A percentile compares a stretch with the other conserved stretches of the same genome.
Evolutionary conservation across 2,329 filamentous ascomycete genomes (phyloP).

Genomic region (Zymoseptoria passerinii): DNA sequence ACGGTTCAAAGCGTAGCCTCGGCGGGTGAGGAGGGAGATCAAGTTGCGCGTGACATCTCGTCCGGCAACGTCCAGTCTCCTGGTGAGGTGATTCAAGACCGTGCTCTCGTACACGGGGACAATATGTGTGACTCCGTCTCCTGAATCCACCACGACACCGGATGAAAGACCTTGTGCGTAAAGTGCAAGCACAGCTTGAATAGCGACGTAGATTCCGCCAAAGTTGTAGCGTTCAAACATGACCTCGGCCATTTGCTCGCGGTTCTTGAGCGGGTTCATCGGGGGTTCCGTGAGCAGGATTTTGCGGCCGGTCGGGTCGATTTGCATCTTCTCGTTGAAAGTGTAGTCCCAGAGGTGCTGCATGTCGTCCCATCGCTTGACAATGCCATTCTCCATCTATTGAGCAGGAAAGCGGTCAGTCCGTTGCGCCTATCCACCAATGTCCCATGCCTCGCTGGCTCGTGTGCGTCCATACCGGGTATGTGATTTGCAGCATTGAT

Average conservation of each 20-base stretch:
- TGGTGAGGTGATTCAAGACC: conserved; percentile 92
- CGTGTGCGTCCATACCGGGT: conserved; percentile 55
- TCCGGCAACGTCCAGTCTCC: conserved; percentile 87
- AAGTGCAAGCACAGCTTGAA: conserved; percentile 89
- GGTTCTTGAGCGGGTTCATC: conserved; percentile 94
- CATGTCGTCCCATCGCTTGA: conserved; percentile 99
- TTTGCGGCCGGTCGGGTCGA: conserved; percentile 86
- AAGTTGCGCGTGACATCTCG: conserved; percentile 97
- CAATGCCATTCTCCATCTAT: conserved; percentile 97
- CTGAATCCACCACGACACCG: conserved; percentile 98
- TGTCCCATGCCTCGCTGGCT: conserved; percentile 9
- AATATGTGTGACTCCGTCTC: conserved; percentile 96
- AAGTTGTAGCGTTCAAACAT: conserved; percentile 98
- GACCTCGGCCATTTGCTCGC: conserved; percentile 96
- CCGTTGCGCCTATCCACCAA: neutral
- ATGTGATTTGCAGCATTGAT: conserved; percentile 96
- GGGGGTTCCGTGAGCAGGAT: conserved; percentile 95
- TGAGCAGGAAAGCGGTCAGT: conserved; percentile 1
- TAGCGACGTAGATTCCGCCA: conserved; percentile 94
- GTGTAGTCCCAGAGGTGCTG: conserved; percentile 99
- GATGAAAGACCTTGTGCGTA: conserved; percentile 79
- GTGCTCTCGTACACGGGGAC: conserved; percentile 98
- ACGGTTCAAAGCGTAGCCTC: conserved; percentile 93
- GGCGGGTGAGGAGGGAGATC: conserved; percentile 84
- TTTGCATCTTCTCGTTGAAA: conserved; percentile 92